Conservation (phyloP, 2,329 filamentous ascomycete species). For the Aureobasidium pullulans region DNA sequence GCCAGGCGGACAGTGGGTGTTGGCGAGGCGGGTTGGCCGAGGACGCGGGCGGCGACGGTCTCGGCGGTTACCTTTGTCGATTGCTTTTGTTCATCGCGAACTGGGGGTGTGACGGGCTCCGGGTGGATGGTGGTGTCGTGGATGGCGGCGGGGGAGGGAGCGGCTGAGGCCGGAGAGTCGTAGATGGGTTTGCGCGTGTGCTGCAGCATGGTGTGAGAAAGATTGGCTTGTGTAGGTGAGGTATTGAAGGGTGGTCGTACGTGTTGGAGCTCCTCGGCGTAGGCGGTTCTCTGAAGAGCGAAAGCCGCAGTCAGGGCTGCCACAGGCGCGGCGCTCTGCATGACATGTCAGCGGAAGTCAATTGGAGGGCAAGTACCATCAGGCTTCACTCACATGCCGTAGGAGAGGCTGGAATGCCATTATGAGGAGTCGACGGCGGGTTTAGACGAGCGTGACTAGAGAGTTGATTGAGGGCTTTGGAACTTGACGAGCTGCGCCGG, state of each 20-base stretch:
- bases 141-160: conserved; percentile 24
- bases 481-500: conserved; percentile 1
- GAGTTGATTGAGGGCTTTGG: neutral
- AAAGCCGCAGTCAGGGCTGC: conserved; percentile 38
- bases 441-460: neutral
- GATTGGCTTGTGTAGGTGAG: no score
- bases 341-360: conserved; percentile 19
- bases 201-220: conserved; percentile 17
- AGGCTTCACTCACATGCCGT: conserved; percentile 40
- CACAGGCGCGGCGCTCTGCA: conserved; percentile 43
- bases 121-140: conserved; percentile 26
- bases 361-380: neutral
- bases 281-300: conserved; percentile 37
- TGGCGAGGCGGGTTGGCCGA: conserved; percentile 39
- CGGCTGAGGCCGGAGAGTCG: conserved; percentile 55
- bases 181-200: conserved; percentile 61
- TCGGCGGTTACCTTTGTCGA: conserved; percentile 26
- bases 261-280: conserved; percentile 40
- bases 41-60: conserved; percentile 18
- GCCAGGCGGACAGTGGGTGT: conserved; percentile 88
- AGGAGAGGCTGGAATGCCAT: conserved; percentile 50
- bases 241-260: neutral
- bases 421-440: conserved; percentile 19
- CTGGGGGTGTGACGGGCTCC: conserved; percentile 43
- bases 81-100: conserved; percentile 27